phyloP scores from a whole-genome alignment of 139 green algal species.

The Mesotaenium endlicherianum region DNA sequence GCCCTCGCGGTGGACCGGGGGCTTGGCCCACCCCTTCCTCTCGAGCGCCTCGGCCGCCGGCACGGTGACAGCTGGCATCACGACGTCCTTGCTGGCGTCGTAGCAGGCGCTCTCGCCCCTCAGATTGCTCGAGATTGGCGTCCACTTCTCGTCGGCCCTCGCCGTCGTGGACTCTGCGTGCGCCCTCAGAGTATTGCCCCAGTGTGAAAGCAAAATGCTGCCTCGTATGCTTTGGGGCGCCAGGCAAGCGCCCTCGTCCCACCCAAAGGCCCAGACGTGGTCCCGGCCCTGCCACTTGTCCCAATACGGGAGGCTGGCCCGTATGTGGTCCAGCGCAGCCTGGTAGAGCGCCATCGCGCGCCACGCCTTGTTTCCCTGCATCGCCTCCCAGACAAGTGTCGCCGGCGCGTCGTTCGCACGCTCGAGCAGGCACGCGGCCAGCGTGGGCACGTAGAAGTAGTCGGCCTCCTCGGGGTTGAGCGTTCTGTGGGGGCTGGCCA shows the following conservation, averaged over 20 bases:
- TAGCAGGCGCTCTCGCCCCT: not conserved
- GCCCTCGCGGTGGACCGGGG: too few relatives aligned
- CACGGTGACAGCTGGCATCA: not conserved
- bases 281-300: not conserved
- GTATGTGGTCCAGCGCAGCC: not conserved
- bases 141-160: not conserved
- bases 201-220: not conserved
- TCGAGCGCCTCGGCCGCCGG: too few relatives aligned
- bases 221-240: not conserved
- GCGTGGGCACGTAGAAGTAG: slow-evolving; percentile 42
- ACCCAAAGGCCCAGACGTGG: slow-evolving; percentile 16
- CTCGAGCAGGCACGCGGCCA: too few relatives aligned
- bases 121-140: not conserved
- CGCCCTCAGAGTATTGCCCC: not conserved
- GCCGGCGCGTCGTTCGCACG: too few relatives aligned
- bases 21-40: too few relatives aligned
- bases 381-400: too few relatives aligned
- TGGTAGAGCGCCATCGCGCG: too few relatives aligned
- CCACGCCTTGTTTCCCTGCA: too few relatives aligned
- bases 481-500: slow-evolving; percentile 62
- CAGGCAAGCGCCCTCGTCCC: not conserved
- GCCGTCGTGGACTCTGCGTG: not conserved
- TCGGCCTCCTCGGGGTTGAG: slow-evolving; percentile 62
- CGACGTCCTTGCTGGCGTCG: slow-evolving; percentile 10
- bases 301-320: not conserved